phyloP scores from a whole-genome alignment of 768 basidiomycete genomes.

The Amanita rimosa region DNA sequence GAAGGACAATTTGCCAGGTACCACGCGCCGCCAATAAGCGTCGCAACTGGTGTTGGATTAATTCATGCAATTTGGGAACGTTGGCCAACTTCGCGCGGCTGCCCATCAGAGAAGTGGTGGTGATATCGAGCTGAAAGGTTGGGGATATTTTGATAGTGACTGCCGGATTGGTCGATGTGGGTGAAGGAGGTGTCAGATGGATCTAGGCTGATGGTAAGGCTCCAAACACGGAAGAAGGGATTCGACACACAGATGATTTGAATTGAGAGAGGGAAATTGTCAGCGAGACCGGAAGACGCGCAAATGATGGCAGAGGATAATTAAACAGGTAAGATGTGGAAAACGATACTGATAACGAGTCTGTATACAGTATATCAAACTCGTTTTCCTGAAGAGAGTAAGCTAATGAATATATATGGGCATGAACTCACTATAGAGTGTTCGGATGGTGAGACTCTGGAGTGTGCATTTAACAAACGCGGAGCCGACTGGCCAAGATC shows the following conservation, averaged over 20 bases:
- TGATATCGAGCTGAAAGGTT: conserved; percentile 77
- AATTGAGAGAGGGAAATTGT: conserved; percentile 71
- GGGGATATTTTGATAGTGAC: conserved; percentile 70
- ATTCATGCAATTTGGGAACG: conserved; percentile 93
- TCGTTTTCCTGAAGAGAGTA: conserved; percentile 49
- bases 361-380: conserved; percentile 77
- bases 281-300: conserved; percentile 71
- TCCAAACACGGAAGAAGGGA: not conserved
- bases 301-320: conserved; percentile 76
- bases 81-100: conserved; percentile 96
- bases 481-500: conserved; percentile 80
- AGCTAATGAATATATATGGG: conserved; percentile 1
- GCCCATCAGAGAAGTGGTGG: conserved; percentile 87
- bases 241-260: conserved; percentile 44
- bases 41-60: conserved; percentile 80
- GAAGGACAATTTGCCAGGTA: conserved; percentile 58
- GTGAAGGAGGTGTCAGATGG: conserved; percentile 47
- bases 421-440: conserved; percentile 10
- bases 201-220: conserved; percentile 29
- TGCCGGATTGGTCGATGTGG: conserved; percentile 41
- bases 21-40: conserved; percentile 46
- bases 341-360: conserved; percentile 72
- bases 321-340: conserved; percentile 79
- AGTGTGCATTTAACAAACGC: conserved; percentile 56
- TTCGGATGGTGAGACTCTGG: conserved; percentile 15